Evolutionary conservation across 1,284 basidiomycete genomes (phyloP).

Genomic region (Phaffia rhodozyma): DNA sequence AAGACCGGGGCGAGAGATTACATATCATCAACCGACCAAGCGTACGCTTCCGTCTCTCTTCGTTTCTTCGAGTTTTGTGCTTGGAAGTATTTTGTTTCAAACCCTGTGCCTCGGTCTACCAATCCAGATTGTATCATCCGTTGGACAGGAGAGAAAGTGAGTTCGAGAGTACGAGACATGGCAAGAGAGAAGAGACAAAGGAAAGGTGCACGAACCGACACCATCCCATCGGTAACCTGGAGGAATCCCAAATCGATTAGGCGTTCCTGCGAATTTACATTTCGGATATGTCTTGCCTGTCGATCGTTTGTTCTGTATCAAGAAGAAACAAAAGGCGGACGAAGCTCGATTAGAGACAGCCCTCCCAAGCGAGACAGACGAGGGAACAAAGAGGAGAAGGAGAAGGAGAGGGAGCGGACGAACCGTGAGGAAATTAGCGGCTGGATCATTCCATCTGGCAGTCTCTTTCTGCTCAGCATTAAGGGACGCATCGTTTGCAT

Average conservation of each 20-base stretch:
- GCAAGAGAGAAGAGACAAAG: background rate
- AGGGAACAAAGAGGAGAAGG: conserved; percentile 5
- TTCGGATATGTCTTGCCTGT: conserved; percentile 69
- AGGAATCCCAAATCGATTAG: conserved; percentile 87
- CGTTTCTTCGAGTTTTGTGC: conserved; percentile 60
- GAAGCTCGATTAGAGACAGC: background rate
- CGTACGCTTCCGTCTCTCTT: conserved; percentile 55
- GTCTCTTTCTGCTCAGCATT: conserved; percentile 69
- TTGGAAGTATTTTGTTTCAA: conserved; percentile 86
- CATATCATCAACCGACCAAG: conserved; percentile 86
- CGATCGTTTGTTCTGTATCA: conserved; percentile 49
- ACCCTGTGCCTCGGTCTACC: conserved; percentile 80
- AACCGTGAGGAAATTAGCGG: conserved; percentile 80
- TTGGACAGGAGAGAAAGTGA: background rate
- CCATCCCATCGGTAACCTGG: conserved; percentile 97
- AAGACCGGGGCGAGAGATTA: conserved; percentile 28
- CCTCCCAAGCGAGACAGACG: conserved; percentile 1
- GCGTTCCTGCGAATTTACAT: conserved; percentile 79
- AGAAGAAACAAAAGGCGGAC: conserved; percentile 8
- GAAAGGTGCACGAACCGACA: conserved; percentile 51
- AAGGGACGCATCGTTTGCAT: conserved; percentile 68
- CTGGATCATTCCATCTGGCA: conserved; percentile 89
- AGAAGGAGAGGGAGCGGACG: conserved; percentile 27
- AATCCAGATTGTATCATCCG: background rate
- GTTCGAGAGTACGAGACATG: background rate